These are phyloP conservation scores for Porphyrellus cyaneotinctus DNA, from an alignment of 768 basidiomycete genomes.

Conservation along the genomic window DNA sequence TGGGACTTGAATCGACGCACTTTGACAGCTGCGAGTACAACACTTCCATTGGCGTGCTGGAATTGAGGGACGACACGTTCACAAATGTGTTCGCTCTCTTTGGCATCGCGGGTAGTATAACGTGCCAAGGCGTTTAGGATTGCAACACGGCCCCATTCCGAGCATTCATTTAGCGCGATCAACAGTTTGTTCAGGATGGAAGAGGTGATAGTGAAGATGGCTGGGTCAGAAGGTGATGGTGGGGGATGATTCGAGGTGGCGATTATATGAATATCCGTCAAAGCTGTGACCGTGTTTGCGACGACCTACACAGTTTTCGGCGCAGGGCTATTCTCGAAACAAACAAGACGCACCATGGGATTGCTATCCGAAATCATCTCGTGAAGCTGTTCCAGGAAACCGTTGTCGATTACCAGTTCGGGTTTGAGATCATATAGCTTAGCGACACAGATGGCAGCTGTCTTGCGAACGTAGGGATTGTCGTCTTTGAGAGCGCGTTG, in stretches of 20 bases:
- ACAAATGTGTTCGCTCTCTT: conserved; percentile 98
- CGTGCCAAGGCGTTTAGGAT: conserved; percentile 82
- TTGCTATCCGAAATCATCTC: conserved; percentile 96
- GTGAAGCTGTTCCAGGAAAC: conserved; percentile 82
- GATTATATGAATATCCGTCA: conserved; percentile 86
- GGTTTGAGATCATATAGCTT: conserved; percentile 98
- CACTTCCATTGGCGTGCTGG: conserved; percentile 94
- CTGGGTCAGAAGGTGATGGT: conserved; percentile 53
- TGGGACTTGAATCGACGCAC: conserved; percentile 36
- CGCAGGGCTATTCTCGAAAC: not conserved
- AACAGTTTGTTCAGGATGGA: conserved; percentile 83
- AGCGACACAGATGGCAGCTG: conserved; percentile 93
- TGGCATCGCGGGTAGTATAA: conserved; percentile 80
- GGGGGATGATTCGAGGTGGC: conserved; percentile 51
- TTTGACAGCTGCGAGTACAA: conserved; percentile 95
- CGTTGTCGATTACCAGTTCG: conserved; percentile 90
- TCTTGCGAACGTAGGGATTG: conserved; percentile 98
- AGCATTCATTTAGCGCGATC: conserved; percentile 95
- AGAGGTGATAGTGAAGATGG: conserved; percentile 79
- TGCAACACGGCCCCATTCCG: conserved; percentile 97
- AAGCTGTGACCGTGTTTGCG: conserved; percentile 90
- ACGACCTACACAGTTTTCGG: conserved; percentile 65
- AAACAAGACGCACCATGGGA: conserved; percentile 72
- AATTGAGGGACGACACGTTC: conserved; percentile 98
- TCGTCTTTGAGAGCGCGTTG: conserved; percentile 91